Conservation (phyloP, 2,329 filamentous ascomycete species). For the Colletotrichum phormii region DNA sequence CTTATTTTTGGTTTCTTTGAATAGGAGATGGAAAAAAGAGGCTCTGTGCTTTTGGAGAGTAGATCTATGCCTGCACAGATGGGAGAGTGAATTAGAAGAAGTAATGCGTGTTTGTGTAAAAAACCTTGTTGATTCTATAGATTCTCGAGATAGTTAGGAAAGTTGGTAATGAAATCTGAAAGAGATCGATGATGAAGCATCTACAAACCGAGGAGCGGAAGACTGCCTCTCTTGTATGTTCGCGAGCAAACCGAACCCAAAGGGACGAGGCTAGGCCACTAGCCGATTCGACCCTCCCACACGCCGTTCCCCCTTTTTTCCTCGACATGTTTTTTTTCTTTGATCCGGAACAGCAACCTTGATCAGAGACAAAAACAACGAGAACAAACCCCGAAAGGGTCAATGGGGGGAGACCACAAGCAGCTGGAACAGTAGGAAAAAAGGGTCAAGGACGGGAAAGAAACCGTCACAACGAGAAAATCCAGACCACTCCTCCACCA, state of each 20-base stretch:
- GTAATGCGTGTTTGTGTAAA: neutral
- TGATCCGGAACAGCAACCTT: conserved; percentile 10
- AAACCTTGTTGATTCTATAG: conserved; percentile 1
- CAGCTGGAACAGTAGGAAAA: neutral
- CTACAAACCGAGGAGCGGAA: neutral
- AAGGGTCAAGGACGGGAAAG: neutral
- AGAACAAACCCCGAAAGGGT: neutral
- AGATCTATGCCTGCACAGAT: conserved; percentile 32
- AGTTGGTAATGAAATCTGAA: neutral
- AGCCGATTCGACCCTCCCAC: neutral
- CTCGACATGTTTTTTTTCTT: conserved; percentile 4
- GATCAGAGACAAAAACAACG: conserved; percentile 24
- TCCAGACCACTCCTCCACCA: conserved; percentile 15
- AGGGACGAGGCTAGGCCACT: neutral
- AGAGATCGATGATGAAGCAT: neutral
- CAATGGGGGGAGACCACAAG: neutral
- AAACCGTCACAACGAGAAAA: conserved; percentile 14
- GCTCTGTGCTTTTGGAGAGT: conserved; percentile 1
- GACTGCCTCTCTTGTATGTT: conserved; percentile 9
- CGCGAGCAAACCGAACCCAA: neutral
- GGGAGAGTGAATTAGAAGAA: neutral
- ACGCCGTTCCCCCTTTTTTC: conserved; percentile 15
- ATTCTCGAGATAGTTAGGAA: conserved; percentile 16
- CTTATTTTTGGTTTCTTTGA: neutral
- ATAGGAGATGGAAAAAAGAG: neutral